A percentile compares a stretch with the other conserved stretches of the same genome.
These are phyloP conservation scores for Ganoderma resinaceum DNA, from an alignment of 1,284 basidiomycete species.

Conservation along the genomic window DNA sequence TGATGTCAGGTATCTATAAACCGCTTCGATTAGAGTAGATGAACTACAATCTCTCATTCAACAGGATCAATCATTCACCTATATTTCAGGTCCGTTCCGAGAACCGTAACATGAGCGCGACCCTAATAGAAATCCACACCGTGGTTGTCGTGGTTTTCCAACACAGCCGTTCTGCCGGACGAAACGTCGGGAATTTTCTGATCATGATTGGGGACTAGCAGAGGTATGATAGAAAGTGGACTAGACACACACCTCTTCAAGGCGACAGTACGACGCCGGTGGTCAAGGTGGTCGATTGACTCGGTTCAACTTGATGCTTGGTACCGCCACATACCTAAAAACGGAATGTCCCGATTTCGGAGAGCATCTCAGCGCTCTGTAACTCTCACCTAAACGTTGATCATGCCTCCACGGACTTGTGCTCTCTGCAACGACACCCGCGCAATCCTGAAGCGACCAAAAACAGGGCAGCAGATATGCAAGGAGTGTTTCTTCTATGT, in stretches of 20 bases:
- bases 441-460: slow-evolving; percentile 93
- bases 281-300: too few relatives aligned
- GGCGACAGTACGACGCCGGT: too few relatives aligned
- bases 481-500: slow-evolving; percentile 95
- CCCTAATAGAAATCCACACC: too few relatives aligned
- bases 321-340: not conserved
- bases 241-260: too few relatives aligned
- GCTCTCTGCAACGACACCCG: slow-evolving; percentile 78
- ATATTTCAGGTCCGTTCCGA: too few relatives aligned
- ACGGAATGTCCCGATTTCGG: not conserved
- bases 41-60: not conserved
- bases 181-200: not conserved
- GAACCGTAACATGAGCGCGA: too few relatives aligned
- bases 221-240: too few relatives aligned
- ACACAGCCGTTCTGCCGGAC: not conserved
- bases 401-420: slow-evolving; percentile 76
- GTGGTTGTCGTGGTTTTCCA: not conserved
- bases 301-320: too few relatives aligned
- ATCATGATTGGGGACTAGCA: too few relatives aligned
- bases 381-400: slow-evolving; percentile 26
- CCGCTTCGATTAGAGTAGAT: not conserved
- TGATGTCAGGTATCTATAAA: not conserved
- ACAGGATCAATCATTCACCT: too few relatives aligned
- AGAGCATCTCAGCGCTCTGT: not conserved
- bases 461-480: slow-evolving; percentile 98